These are phyloP conservation scores for Sordaria brevicollis DNA, from an alignment of 495 filamentous ascomycete species.

Conservation along the genomic window DNA sequence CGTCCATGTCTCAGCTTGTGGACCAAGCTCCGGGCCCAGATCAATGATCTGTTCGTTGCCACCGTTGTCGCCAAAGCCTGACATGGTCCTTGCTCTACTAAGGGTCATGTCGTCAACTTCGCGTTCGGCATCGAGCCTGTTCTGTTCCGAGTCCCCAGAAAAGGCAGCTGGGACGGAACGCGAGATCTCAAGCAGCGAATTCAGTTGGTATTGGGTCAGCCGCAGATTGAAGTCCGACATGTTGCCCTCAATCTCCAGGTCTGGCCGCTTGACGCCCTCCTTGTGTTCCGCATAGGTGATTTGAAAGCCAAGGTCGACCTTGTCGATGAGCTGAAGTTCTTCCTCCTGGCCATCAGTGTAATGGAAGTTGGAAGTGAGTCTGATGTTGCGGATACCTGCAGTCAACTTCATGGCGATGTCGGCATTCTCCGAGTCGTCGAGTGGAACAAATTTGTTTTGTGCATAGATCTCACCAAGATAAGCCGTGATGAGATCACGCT, in stretches of 20 bases:
- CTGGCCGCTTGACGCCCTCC: conserved; percentile 65
- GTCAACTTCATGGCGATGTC: conserved; percentile 79
- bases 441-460: conserved; percentile 77
- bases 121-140: conserved; percentile 44
- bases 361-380: conserved; percentile 81
- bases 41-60: conserved; percentile 38
- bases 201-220: conserved; percentile 83
- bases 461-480: conserved; percentile 96
- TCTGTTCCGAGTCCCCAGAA: conserved; percentile 60
- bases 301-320: conserved; percentile 86
- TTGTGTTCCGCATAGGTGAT: conserved; percentile 85
- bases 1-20: conserved; percentile 66
- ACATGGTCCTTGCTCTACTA: conserved; percentile 35
- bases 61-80: conserved; percentile 28
- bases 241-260: conserved; percentile 79
- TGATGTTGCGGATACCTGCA: conserved; percentile 84
- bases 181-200: conserved; percentile 75
- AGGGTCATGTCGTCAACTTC: conserved; percentile 37
- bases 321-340: conserved; percentile 91
- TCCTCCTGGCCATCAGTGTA: conserved; percentile 62
- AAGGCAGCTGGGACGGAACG: conserved; percentile 81
- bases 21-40: conserved; percentile 55
- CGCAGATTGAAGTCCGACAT: conserved; percentile 88
- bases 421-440: conserved; percentile 60
- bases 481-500: conserved; percentile 76